Conservation (phyloP, 2,329 filamentous ascomycete genomes). For the Ophiosphaerella narmari region DNA sequence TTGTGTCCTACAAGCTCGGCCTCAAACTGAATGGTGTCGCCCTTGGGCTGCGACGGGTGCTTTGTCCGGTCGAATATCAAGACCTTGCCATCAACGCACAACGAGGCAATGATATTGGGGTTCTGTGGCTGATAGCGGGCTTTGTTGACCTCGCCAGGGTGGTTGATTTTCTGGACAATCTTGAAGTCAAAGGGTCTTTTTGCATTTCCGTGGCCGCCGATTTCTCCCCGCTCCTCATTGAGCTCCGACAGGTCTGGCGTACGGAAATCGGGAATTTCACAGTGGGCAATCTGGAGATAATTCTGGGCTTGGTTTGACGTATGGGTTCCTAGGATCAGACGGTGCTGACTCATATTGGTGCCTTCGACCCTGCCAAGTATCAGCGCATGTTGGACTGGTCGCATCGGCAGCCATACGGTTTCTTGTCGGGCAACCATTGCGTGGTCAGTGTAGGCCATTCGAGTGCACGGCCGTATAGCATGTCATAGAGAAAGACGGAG, state of each 20-base stretch:
- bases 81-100: conserved; percentile 84
- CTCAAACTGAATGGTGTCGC: conserved; percentile 73
- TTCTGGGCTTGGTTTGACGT: conserved; percentile 85
- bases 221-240: conserved; percentile 88
- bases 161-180: conserved; percentile 93
- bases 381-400: conserved; percentile 43
- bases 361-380: conserved; percentile 59
- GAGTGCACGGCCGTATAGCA: conserved; percentile 90
- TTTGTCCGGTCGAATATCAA: conserved; percentile 96
- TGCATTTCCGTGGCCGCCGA: conserved; percentile 84
- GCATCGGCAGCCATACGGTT: conserved; percentile 22
- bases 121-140: conserved; percentile 98
- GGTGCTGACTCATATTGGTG: conserved; percentile 85
- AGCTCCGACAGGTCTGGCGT: conserved; percentile 79
- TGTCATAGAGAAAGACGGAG: conserved; percentile 95
- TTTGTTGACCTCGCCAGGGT: conserved; percentile 97
- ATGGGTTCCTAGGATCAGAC: conserved; percentile 91
- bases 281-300: conserved; percentile 91
- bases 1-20: conserved; percentile 84
- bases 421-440: conserved; percentile 90
- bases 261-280: conserved; percentile 84
- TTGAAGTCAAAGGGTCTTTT: conserved; percentile 84
- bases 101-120: conserved; percentile 91
- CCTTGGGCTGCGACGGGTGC: conserved; percentile 74
- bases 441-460: conserved; percentile 98